A percentile compares a stretch with the other conserved stretches of the same genome.
Evolutionary conservation across 1,139 yeast genomes (phyloP).

Genomic region (Debaryomycetaceae sp.): DNA sequence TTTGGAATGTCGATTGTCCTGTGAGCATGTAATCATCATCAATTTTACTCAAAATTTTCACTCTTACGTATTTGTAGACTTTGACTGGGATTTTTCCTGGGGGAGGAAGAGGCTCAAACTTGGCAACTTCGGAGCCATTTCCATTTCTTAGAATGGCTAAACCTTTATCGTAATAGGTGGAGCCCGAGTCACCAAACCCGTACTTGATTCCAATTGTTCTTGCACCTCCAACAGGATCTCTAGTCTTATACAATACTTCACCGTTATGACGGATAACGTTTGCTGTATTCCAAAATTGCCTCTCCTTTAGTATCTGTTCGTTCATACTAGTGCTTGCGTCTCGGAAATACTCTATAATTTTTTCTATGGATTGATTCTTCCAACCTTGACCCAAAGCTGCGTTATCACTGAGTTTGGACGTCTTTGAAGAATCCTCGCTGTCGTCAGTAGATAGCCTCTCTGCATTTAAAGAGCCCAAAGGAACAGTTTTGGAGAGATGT

Average conservation of each 20-base stretch:
- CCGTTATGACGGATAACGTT: constrained; percentile 49
- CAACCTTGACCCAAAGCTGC: constrained; percentile 71
- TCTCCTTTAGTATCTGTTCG: constrained; percentile 59
- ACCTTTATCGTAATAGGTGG: constrained; percentile 70
- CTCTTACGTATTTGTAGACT: constrained; percentile 42
- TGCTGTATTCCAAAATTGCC: constrained; percentile 68
- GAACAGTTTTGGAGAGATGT: constrained; percentile 70
- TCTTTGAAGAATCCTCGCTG: constrained; percentile 14
- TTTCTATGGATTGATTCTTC: constrained; percentile 69
- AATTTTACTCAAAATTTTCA: constrained; percentile 51
- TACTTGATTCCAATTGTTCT: constrained; percentile 71
- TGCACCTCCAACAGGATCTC: constrained; percentile 48
- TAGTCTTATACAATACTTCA: constrained; percentile 71
- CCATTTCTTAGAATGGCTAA: constrained; percentile 58
- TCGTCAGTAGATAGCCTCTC: constrained; percentile 44
- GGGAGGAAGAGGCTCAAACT: constrained; percentile 16
- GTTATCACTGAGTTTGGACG: constrained; percentile 23
- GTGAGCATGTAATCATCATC: constrained; percentile 51
- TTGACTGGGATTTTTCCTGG: constrained; percentile 30
- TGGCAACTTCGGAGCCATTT: constrained; percentile 28
- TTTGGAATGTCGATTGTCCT: constrained; percentile 41
- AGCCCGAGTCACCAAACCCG: constrained; percentile 91
- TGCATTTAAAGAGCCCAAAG: constrained; percentile 76
- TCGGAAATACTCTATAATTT: constrained; percentile 51
- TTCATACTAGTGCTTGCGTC: constrained; percentile 50